A percentile compares a stretch with the other conserved stretches of the same genome.
Conservation (phyloP, 768 basidiomycete genomes). For the Brasilioporus rufonigricans region DNA sequence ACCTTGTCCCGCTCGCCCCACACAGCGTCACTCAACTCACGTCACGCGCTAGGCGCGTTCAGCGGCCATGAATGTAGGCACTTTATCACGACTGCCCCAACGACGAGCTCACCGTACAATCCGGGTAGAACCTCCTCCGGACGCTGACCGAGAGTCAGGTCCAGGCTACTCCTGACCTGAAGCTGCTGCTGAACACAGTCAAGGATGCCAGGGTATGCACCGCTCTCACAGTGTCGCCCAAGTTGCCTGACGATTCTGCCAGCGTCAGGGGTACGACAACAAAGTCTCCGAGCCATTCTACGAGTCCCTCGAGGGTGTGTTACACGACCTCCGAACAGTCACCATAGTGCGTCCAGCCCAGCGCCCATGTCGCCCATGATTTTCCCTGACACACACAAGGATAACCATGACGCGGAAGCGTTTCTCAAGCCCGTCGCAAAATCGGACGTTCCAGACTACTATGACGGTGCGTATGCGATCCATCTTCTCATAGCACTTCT, state of each 20-base stretch:
- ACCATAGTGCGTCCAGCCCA: constrained; percentile 50
- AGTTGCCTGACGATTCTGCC: constrained; percentile 23
- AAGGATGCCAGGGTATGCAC: constrained; percentile 82
- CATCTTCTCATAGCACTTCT: background rate
- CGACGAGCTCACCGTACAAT: constrained; percentile 3
- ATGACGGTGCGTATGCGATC: constrained; percentile 61
- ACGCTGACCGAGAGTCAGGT: constrained; percentile 79
- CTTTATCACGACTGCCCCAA: background rate
- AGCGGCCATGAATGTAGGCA: constrained; percentile 26
- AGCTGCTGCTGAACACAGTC: constrained; percentile 77
- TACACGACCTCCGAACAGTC: constrained; percentile 79
- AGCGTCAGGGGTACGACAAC: constrained; percentile 52
- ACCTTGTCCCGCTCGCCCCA: constrained; percentile 33
- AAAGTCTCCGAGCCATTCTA: constrained; percentile 89
- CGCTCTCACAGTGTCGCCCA: constrained; percentile 14
- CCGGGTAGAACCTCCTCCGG: constrained; percentile 77
- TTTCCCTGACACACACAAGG: constrained; percentile 41
- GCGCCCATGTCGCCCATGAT: constrained; percentile 22
- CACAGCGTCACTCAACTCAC: constrained; percentile 28
- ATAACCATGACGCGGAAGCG: constrained; percentile 88
- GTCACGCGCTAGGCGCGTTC: constrained; percentile 30
- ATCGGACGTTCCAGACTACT: constrained; percentile 90
- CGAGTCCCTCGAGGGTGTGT: constrained; percentile 87
- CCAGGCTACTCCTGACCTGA: constrained; percentile 69
- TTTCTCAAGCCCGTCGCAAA: constrained; percentile 93